A percentile compares a stretch with the other conserved stretches of the same genome.
Evolutionary conservation across 2,329 filamentous ascomycete genomes (phyloP).

Genomic region (Conoideocrella luteorostrata): DNA sequence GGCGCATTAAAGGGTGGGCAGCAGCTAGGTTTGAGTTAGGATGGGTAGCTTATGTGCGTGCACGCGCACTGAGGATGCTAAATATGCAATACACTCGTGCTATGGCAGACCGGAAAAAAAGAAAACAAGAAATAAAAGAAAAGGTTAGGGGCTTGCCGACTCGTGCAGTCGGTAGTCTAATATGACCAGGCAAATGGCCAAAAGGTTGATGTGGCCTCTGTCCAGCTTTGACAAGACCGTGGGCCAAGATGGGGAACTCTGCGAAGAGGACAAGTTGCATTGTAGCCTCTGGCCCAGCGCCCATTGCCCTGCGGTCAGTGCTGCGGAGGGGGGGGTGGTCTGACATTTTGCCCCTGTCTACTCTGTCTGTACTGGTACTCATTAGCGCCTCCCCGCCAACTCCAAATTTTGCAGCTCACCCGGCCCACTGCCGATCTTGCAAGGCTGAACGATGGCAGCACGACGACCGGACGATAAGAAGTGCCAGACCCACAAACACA

Average conservation of each 20-base stretch:
- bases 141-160: neutral
- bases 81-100: neutral
- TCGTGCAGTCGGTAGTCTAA: neutral
- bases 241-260: constrained; percentile 6
- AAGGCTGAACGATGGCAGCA: constrained; percentile 9
- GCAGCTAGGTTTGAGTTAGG: neutral
- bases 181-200: neutral
- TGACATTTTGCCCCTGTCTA: neutral
- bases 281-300: neutral
- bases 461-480: constrained; percentile 7
- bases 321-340: constrained; percentile 13
- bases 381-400: neutral
- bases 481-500: neutral
- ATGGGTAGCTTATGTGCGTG: neutral
- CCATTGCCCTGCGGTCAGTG: neutral
- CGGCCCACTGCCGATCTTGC: constrained; percentile 4
- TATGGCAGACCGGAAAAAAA: neutral
- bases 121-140: constrained; percentile 10
- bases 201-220: constrained; percentile 30
- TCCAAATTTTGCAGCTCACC: neutral
- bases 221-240: constrained; percentile 12
- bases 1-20: constrained; percentile 1
- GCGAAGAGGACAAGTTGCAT: constrained; percentile 32
- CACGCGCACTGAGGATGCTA: neutral
- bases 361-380: constrained; percentile 2